A percentile compares a stretch with the other conserved stretches of the same genome.
These are phyloP conservation scores for Trichoderma oligosporum DNA, from an alignment of 2,329 filamentous ascomycete genomes.

Conservation along the genomic window DNA sequence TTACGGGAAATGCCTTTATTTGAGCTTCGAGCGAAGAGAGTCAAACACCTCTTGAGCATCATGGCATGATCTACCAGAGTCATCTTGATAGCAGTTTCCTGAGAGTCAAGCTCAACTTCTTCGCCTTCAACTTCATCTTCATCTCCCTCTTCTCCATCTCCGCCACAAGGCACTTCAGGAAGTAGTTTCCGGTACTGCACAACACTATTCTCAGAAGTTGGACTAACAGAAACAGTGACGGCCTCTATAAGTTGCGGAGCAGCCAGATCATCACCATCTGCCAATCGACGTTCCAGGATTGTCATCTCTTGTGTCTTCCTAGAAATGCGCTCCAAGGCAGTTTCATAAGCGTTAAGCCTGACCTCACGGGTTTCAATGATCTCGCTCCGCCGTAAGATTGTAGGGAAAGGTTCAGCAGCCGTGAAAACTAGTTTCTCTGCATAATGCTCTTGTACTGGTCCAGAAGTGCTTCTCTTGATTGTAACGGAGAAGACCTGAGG, in stretches of 20 bases:
- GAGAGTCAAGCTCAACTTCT: slow-evolving; percentile 47
- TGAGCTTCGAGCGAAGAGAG: slow-evolving; percentile 61
- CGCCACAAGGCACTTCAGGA: slow-evolving; percentile 42
- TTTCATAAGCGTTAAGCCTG: slow-evolving; percentile 70
- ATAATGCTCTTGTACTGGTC: slow-evolving; percentile 67
- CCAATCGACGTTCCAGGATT: slow-evolving; percentile 68
- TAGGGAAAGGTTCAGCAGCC: slow-evolving; percentile 83
- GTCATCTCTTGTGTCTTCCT: slow-evolving; percentile 86
- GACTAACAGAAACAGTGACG: slow-evolving; percentile 71
- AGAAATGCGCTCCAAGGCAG: slow-evolving; percentile 84
- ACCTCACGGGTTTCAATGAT: slow-evolving; percentile 67
- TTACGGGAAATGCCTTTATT: slow-evolving; percentile 55
- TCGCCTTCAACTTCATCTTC: slow-evolving; percentile 37
- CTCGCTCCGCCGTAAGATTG: slow-evolving; percentile 83
- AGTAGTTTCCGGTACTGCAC: slow-evolving; percentile 73
- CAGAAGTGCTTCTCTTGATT: slow-evolving; percentile 64
- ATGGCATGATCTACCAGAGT: slow-evolving; percentile 86
- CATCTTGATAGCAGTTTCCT: slow-evolving; percentile 78
- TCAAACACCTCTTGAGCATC: slow-evolving; percentile 77
- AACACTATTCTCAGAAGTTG: slow-evolving; percentile 70
- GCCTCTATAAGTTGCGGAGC: slow-evolving; percentile 69
- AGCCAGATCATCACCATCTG: slow-evolving; percentile 67
- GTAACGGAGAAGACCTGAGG: slow-evolving; percentile 78
- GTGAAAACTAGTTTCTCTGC: slow-evolving; percentile 82
- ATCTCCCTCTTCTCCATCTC: slow-evolving; percentile 34